Conservation (phyloP, 1,139 yeast species). For the Taphrina pruni region DNA sequence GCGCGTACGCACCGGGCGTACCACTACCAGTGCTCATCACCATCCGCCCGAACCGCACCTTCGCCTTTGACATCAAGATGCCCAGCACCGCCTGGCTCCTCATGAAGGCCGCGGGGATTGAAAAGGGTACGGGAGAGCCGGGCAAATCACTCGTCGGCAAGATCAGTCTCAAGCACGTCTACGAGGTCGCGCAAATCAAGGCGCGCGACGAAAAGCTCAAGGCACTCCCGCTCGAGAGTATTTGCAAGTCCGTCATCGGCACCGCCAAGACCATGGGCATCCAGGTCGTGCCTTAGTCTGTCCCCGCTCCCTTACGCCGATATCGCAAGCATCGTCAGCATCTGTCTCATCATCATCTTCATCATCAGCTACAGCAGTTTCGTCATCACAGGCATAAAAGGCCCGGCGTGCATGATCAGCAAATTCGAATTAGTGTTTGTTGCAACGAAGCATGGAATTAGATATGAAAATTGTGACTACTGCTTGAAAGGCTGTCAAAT, state of each 20-base stretch:
- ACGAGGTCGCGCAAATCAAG: conserved; percentile 93
- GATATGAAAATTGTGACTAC: neutral
- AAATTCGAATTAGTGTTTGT: no score
- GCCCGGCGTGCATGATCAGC: neutral
- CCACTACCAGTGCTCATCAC: conserved; percentile 88
- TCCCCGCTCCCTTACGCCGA: no score
- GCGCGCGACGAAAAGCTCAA: conserved; percentile 80
- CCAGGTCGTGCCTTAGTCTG: conserved; percentile 67
- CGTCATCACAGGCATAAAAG: no score
- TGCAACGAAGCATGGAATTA: neutral
- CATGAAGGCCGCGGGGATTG: conserved; percentile 80
- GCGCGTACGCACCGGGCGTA: conserved; percentile 78
- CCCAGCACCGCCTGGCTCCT: conserved; percentile 92
- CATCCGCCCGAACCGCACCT: conserved; percentile 90
- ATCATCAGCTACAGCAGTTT: no score
- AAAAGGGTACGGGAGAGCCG: conserved; percentile 69
- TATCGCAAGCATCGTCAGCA: no score
- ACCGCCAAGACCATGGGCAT: conserved; percentile 90
- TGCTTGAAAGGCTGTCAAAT: no score
- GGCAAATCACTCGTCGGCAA: conserved; percentile 66
- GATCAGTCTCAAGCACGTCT: conserved; percentile 83
- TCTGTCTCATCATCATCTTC: no score
- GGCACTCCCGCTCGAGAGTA: conserved; percentile 70
- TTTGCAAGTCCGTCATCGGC: conserved; percentile 81
- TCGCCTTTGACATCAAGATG: conserved; percentile 81